Evolutionary conservation across 129 eudicot genomes (phyloP), one percentile per base, ranked within the genome.

Genomic region (Tagetes patula): DNA sequence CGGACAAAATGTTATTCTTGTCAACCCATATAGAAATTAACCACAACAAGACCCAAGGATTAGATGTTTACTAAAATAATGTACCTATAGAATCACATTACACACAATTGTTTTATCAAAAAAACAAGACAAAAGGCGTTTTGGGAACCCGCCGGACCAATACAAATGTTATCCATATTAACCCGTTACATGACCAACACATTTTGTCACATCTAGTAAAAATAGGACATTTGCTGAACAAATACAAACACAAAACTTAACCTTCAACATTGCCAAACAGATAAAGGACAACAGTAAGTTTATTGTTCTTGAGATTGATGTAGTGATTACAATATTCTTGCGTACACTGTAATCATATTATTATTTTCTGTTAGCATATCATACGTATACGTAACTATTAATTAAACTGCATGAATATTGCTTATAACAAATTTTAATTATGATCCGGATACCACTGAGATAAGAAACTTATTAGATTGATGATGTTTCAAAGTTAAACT

Each of bases 241-340:
- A 52, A 39, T 11, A 62, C 27, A 56, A 58, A 7, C 14, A 9
- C 27, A 43, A 61, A 60, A 68, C 64, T 82, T 67, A 58, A 90
- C 98, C 92, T 46, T 88, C 77, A 32, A 90, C 96, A 32, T 95
- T 88, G 32, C 90, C 77, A 68, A 91, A 90, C 75, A 90, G 86
- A 84, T 77, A 95, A 75, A 88, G 38, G 74, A 95, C 93, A 31
- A 91, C 90, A 48, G 91, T 78, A 59, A 20, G 27, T 20, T 20
- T 20, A 20, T 20, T 20, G 27, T 20, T 20, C 27, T 20, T 20
- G 27, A 20, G 27, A 20, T 20, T 20, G 27, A 20, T 20, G 27
- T 20, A 20, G 27, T 20, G 27, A 20, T 20, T 20, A 20, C 27
- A 20, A 20, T 20, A 20, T 20, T 20, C 27, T 20, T 20, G 27